phyloP scores from a whole-genome alignment of 352 stramenopile genomes.

The Globisporangium radiosum region DNA sequence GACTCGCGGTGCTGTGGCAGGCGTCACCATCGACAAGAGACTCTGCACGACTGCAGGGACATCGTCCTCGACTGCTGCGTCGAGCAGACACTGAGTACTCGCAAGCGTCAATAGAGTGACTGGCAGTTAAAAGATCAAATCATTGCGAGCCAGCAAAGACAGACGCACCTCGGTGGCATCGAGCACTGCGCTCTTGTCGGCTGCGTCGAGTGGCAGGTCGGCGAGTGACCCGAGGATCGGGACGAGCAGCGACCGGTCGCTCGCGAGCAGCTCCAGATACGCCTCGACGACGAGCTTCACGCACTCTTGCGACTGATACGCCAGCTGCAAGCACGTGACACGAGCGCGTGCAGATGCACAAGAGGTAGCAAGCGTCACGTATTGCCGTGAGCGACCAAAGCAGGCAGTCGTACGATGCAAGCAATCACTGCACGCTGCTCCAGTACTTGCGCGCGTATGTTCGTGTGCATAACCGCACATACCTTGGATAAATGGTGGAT shows the following conservation, averaged over 20 bases:
- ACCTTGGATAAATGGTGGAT: conserved; percentile 82
- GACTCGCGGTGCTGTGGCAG: conserved; percentile 36
- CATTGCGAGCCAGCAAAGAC: too few relatives aligned
- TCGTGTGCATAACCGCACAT: too few relatives aligned
- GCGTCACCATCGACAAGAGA: conserved; percentile 64
- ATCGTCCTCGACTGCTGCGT: conserved; percentile 70
- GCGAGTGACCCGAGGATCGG: conserved; percentile 73
- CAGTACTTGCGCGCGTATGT: too few relatives aligned
- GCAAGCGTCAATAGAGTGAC: background rate
- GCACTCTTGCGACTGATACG: conserved; percentile 75
- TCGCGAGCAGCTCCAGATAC: conserved; percentile 70
- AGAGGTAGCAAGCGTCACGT: too few relatives aligned
- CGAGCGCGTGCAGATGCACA: too few relatives aligned
- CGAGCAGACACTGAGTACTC: conserved; percentile 46
- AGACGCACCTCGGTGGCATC: conserved; percentile 47
- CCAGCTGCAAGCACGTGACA: conserved; percentile 32
- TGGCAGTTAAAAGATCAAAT: background rate
- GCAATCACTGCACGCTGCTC: background rate
- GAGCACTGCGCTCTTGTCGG: conserved; percentile 62
- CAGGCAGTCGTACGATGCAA: background rate
- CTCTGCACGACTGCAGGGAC: conserved; percentile 73
- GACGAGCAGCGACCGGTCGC: conserved; percentile 68
- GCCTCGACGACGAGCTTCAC: conserved; percentile 65
- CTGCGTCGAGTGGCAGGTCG: conserved; percentile 54
- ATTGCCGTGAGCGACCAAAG: background rate